Conservation (phyloP, 2,329 filamentous ascomycete genomes). For the Aspergillus spinulosporus region DNA sequence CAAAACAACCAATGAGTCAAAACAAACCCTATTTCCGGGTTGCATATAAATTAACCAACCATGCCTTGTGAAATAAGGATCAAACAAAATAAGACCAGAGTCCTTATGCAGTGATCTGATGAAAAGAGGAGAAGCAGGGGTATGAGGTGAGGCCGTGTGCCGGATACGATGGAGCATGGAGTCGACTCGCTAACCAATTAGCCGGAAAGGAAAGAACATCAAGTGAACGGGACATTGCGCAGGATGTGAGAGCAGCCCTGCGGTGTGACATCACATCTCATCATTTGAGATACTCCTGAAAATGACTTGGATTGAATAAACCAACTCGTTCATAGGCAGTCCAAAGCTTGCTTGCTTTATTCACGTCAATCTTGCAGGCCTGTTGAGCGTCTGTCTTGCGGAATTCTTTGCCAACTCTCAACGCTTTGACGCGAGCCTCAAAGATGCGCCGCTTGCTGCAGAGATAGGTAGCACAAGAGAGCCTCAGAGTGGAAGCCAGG, state of each 20-base stretch:
- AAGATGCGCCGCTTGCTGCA: constrained; percentile 94
- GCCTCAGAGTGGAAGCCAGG: constrained; percentile 74
- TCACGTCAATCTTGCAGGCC: constrained; percentile 97
- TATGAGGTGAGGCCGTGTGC: background rate
- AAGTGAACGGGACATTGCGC: too few relatives aligned
- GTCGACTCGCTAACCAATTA: constrained; percentile 16
- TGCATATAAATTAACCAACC: background rate
- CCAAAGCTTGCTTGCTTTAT: constrained; percentile 94
- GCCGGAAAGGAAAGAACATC: background rate
- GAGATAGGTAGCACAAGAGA: constrained; percentile 85
- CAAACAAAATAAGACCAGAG: background rate
- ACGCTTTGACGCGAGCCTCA: constrained; percentile 67
- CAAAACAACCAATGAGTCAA: background rate
- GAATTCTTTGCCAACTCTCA: constrained; percentile 74
- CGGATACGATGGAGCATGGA: background rate
- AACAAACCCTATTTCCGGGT: background rate
- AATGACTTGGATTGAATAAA: constrained; percentile 67
- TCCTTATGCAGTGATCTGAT: background rate
- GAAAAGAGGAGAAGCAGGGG: background rate
- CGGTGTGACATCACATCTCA: background rate
- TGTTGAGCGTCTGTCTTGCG: constrained; percentile 94
- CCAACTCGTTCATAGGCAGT: constrained; percentile 82
- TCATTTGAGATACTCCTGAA: constrained; percentile 45
- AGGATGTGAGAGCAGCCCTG: background rate
- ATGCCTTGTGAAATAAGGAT: background rate